These are phyloP conservation scores for Saussurea involucrata DNA, from an alignment of 129 eudicot genomes.

Conservation along the genomic window DNA sequence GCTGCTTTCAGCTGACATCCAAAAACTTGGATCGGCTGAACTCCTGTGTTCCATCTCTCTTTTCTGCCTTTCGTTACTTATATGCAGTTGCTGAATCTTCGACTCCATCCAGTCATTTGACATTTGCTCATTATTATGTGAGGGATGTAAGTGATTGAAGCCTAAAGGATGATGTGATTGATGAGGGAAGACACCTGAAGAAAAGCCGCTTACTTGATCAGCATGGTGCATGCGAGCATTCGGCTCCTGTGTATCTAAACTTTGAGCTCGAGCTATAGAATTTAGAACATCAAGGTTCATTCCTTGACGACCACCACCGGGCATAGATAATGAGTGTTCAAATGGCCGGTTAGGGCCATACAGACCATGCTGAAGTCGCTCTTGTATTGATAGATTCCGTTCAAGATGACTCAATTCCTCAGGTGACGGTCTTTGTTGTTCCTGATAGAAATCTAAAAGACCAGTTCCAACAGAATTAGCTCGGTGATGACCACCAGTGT, in stretches of 20 bases:
- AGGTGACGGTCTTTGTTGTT: constrained; percentile 45
- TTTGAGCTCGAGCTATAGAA: constrained; percentile 49
- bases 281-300: constrained; percentile 42
- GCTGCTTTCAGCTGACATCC: constrained; percentile 60
- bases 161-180: constrained; percentile 34
- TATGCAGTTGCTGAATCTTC: constrained; percentile 44
- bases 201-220: constrained; percentile 47
- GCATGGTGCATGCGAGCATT: constrained; percentile 38
- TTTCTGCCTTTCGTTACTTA: constrained; percentile 46
- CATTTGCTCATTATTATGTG: constrained; percentile 40
- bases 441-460: constrained; percentile 49
- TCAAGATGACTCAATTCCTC: constrained; percentile 60
- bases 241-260: constrained; percentile 57
- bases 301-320: constrained; percentile 43
- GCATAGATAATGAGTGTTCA: constrained; percentile 59
- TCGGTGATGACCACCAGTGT: constrained; percentile 35
- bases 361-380: constrained; percentile 52
- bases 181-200: constrained; percentile 43
- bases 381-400: constrained; percentile 49
- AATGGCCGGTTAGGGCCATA: constrained; percentile 50
- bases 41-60: constrained; percentile 39
- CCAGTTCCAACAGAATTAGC: constrained; percentile 39
- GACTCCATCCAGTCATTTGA: constrained; percentile 65
- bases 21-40: constrained; percentile 50
- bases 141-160: constrained; percentile 36